These are phyloP conservation scores for Puccinia coronata DNA, from an alignment of 1,284 basidiomycete genomes.

Conservation along the genomic window DNA sequence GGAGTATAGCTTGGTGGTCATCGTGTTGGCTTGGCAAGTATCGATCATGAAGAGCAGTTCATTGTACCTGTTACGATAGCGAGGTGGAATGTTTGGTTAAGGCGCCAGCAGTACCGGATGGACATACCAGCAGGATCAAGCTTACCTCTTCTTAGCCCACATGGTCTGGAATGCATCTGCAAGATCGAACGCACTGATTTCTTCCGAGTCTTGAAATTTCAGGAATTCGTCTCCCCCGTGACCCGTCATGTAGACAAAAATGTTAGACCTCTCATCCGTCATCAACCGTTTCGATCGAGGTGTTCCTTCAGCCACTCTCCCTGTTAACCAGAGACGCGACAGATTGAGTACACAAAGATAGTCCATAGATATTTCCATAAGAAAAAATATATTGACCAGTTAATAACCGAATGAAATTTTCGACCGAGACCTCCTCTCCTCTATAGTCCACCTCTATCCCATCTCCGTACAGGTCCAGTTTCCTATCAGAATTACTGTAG, in stretches of 20 bases:
- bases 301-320: slow-evolving; percentile 61
- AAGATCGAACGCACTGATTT: slow-evolving; percentile 91
- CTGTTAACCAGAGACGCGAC: slow-evolving; percentile 18
- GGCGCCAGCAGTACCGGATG: neutral
- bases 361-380: no score
- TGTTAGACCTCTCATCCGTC: slow-evolving; percentile 85
- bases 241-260: slow-evolving; percentile 97
- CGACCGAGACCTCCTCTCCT: slow-evolving; percentile 95
- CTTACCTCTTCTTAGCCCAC: slow-evolving; percentile 89
- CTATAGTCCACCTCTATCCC: slow-evolving; percentile 97
- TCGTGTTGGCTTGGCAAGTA: slow-evolving; percentile 95
- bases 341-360: neutral
- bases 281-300: slow-evolving; percentile 89
- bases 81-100: neutral
- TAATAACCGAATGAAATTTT: slow-evolving; percentile 86
- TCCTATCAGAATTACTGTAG: slow-evolving; percentile 75
- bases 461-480: slow-evolving; percentile 88
- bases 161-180: slow-evolving; percentile 98
- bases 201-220: slow-evolving; percentile 98
- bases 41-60: slow-evolving; percentile 98
- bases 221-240: slow-evolving; percentile 98
- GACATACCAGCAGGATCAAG: slow-evolving; percentile 14
- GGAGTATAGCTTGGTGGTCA: slow-evolving; percentile 92
- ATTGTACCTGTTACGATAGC: slow-evolving; percentile 71
- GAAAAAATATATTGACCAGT: slow-evolving; percentile 68